phyloP scores from a whole-genome alignment of 371 early-diverging fungal genomes.

The Lichtheimia ornata region DNA sequence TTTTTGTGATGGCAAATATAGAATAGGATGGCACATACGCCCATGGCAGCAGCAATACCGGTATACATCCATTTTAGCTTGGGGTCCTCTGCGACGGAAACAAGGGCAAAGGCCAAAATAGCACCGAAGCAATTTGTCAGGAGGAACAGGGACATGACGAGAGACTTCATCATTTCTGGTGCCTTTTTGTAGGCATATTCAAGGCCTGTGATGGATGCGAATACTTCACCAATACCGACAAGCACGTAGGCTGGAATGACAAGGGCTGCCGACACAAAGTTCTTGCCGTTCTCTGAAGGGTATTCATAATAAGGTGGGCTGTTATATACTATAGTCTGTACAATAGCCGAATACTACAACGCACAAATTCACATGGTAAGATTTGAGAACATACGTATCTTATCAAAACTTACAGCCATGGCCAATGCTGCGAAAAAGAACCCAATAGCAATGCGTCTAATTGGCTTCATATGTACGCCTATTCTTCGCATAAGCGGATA shows the following conservation, averaged over 20 bases:
- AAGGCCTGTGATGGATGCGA: constrained; percentile 74
- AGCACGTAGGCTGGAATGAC: constrained; percentile 71
- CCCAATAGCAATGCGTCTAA: constrained; percentile 72
- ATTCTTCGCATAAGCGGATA: constrained; percentile 71
- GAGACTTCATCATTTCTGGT: constrained; percentile 72
- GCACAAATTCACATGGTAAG: background rate
- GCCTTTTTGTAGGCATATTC: constrained; percentile 83
- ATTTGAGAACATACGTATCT: too few species aligned
- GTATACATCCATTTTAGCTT: constrained; percentile 69
- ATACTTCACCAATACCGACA: constrained; percentile 71
- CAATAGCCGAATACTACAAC: constrained; percentile 59
- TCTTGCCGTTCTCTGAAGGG: constrained; percentile 19
- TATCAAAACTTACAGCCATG: constrained; percentile 40
- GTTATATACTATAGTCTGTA: constrained; percentile 71
- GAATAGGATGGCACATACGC: constrained; percentile 19
- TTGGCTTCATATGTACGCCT: constrained; percentile 67
- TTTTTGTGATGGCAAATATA: constrained; percentile 22
- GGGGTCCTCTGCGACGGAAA: constrained; percentile 67
- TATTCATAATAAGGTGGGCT: constrained; percentile 27
- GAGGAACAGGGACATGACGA: constrained; percentile 73
- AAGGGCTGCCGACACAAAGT: constrained; percentile 62
- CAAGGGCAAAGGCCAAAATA: constrained; percentile 67
- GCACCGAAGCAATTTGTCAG: constrained; percentile 71
- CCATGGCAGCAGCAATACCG: constrained; percentile 34
- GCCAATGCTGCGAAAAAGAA: constrained; percentile 66